phyloP scores from a whole-genome alignment of 305 asterid species.

The Withania somnifera region DNA sequence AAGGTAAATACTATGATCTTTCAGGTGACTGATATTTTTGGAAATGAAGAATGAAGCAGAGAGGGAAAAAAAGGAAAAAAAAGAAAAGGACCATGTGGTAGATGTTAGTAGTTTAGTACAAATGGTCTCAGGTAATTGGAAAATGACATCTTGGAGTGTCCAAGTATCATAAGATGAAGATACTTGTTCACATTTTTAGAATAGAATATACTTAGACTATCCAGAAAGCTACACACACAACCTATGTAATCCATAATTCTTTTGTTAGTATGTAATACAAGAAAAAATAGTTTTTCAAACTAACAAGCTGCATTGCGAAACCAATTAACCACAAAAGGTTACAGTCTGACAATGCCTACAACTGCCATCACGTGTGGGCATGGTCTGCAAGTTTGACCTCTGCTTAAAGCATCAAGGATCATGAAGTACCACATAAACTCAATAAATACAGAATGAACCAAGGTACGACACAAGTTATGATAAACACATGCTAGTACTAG shows the following conservation, averaged over 20 bases:
- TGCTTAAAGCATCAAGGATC: neutral
- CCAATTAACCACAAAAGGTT: neutral
- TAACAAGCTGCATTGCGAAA: neutral
- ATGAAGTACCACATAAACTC: neutral
- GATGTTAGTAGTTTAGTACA: neutral
- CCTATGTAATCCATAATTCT: neutral
- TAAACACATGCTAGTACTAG: neutral
- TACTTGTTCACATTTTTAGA: neutral
- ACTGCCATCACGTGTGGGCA: neutral
- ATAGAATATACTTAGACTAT: neutral
- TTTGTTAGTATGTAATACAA: neutral
- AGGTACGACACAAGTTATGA: neutral
- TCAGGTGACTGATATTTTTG: neutral
- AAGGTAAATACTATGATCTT: neutral
- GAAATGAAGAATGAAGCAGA: neutral
- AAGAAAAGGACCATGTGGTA: neutral
- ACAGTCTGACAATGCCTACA: neutral
- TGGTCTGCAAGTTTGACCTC: neutral
- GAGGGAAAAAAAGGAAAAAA: neutral
- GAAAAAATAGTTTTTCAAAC: neutral
- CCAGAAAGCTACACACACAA: neutral
- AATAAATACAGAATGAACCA: neutral
- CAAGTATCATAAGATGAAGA: neutral
- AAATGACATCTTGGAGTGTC: neutral
- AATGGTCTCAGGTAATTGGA: neutral